Base-by-base conservation (phyloP, 305 asterid species). In the Fraxinus sp. region DNA sequence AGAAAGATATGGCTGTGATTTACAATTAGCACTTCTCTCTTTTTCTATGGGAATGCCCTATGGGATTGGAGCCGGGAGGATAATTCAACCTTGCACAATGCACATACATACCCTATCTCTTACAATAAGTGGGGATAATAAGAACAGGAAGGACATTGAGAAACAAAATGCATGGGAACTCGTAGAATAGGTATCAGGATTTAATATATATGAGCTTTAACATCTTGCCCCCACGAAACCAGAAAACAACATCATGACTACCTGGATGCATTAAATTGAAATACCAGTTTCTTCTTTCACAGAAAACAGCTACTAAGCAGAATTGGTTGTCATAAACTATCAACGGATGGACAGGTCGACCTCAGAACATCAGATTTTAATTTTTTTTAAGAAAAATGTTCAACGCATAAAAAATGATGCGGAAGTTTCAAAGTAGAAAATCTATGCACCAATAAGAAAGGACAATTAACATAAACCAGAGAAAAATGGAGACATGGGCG, bases 401-500 rank as follows among this genome's bases (percentile, higher is more conserved):
- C 76, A 64, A 55, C 24, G n/a, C 59, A 46, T 22, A 41, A 46
- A 68, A 74, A 71, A 18, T 7, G 14, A 73, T 46, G 37, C 59
- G 18, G 20, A 3, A 66, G 20, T 68, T 68, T 14, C 46, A 71
- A 33, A 30, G 76, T 32, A 5, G 26, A 20, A 14, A 71, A 33
- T 71, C 44, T 7, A 71, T 32, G 24, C 41, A 71, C 39, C 11
- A 71, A 2, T 32, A 4, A 5, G 7, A 33, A 33, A 30, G 10
- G 24, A 30, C n/a, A 66, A 9, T 55, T 32, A 5, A 30, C 24
- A 16, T 8, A 33, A 71, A 71, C 26, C 13, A 5, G 44, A 71
- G 8, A 52, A 84, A 35, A 68, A 16, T 73, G 46, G 26, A n/a
- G 70, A 80, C 13, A 81, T 33, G 72, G 55, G 76, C 76, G 33